phyloP scores from a whole-genome alignment of 2,329 filamentous ascomycete species.

The Sarocladium kiliense region DNA sequence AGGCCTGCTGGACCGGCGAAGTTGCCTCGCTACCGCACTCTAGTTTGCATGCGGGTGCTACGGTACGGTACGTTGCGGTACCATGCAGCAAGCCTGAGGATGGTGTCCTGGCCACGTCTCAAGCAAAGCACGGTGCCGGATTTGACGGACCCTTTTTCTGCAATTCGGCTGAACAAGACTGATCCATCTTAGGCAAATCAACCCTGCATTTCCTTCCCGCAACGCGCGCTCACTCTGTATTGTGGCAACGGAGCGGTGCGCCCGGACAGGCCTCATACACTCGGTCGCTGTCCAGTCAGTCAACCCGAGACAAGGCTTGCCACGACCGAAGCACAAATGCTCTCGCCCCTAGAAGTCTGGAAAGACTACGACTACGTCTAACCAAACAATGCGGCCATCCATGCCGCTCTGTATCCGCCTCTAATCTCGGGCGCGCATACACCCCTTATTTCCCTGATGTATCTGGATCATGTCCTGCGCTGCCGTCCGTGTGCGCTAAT shows the following conservation, averaged over 20 bases:
- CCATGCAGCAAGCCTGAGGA: neutral
- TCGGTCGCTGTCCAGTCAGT: neutral
- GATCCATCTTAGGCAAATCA: slow-evolving; percentile 2
- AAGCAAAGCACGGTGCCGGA: neutral
- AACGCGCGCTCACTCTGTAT: neutral
- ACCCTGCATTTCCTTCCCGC: neutral
- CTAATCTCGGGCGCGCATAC: too few relatives aligned
- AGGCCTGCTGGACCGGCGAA: neutral
- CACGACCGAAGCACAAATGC: neutral
- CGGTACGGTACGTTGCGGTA: neutral
- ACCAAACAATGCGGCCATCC: too few relatives aligned
- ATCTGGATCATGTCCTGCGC: neutral
- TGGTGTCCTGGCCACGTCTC: neutral
- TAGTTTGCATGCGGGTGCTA: neutral
- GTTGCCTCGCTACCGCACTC: neutral
- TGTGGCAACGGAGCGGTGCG: too few relatives aligned
- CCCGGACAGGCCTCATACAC: too few relatives aligned
- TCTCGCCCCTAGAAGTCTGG: too few relatives aligned
- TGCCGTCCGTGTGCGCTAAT: neutral
- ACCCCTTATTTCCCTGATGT: neutral
- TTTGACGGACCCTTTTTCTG: neutral
- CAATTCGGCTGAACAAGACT: neutral
- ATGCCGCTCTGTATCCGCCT: too few relatives aligned
- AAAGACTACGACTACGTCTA: too few relatives aligned
- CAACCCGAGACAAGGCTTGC: neutral